A percentile compares a stretch with the other conserved stretches of the same genome.
These are phyloP conservation scores for Kwoniella dejecticola DNA, from an alignment of 768 basidiomycete species.

Conservation along the genomic window DNA sequence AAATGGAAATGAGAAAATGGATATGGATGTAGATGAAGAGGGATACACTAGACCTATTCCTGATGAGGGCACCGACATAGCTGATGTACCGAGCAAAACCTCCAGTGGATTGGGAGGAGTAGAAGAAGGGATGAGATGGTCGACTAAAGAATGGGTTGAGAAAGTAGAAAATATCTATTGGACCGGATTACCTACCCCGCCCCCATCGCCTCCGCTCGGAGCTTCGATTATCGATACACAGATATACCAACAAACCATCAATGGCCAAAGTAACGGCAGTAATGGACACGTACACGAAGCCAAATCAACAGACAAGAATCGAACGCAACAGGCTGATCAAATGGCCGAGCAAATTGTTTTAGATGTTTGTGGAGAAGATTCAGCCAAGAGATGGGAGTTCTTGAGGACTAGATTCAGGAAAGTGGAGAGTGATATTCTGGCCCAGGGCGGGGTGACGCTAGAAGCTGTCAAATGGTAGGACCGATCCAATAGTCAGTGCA, in stretches of 20 bases:
- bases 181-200: conserved; percentile 61
- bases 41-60: conserved; percentile 69
- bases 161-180: conserved; percentile 83
- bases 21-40: conserved; percentile 62
- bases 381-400: conserved; percentile 58
- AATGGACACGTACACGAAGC: not conserved
- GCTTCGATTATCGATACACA: conserved; percentile 6
- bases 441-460: conserved; percentile 39
- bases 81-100: conserved; percentile 18
- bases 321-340: conserved; percentile 52
- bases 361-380: conserved; percentile 61
- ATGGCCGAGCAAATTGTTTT: conserved; percentile 57
- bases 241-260: not conserved
- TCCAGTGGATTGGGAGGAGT: conserved; percentile 27
- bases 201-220: conserved; percentile 56
- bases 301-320: not conserved
- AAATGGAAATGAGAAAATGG: conserved; percentile 27
- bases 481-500: no score
- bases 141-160: conserved; percentile 77
- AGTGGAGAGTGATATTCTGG: conserved; percentile 74
- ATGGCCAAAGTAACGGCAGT: not conserved
- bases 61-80: conserved; percentile 60
- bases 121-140: conserved; percentile 69
- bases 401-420: conserved; percentile 81
- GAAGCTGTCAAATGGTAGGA: conserved; percentile 48